phyloP scores from a whole-genome alignment of 1,284 basidiomycete species.

The Heliocybe sulcata region DNA sequence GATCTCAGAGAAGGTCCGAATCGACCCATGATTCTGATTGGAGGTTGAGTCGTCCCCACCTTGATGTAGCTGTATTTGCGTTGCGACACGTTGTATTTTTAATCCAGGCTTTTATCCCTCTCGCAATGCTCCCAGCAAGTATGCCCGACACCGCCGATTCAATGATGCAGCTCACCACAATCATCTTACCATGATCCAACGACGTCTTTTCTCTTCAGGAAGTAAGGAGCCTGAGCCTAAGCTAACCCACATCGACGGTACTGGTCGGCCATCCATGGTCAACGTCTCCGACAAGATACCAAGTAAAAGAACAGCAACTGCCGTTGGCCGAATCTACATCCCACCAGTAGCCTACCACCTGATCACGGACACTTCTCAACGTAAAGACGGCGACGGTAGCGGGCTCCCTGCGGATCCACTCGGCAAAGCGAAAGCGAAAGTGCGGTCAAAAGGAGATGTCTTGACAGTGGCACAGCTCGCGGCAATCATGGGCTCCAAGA shows the following conservation, averaged over 20 bases:
- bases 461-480: slow-evolving; percentile 76
- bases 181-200: not conserved
- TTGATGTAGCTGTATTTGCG: slow-evolving; percentile 11
- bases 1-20: slow-evolving; percentile 46
- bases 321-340: slow-evolving; percentile 71
- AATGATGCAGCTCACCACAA: not conserved
- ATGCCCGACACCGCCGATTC: not conserved
- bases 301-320: slow-evolving; percentile 70
- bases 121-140: not conserved
- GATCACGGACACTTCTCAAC: slow-evolving; percentile 32
- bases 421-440: slow-evolving; percentile 15
- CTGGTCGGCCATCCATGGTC: slow-evolving; percentile 76
- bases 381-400: slow-evolving; percentile 9
- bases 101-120: not conserved
- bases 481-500: slow-evolving; percentile 83
- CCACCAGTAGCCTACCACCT: slow-evolving; percentile 59
- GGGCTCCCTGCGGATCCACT: not conserved
- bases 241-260: slow-evolving; percentile 66
- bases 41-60: slow-evolving; percentile 60
- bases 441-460: slow-evolving; percentile 66
- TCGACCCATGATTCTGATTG: slow-evolving; percentile 87
- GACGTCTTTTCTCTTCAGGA: slow-evolving; percentile 10
- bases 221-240: slow-evolving; percentile 9
- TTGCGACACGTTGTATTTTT: not conserved
- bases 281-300: slow-evolving; percentile 61